These are phyloP conservation scores for Calonectria multiphialidica DNA, from an alignment of 2,329 filamentous ascomycete species.

Conservation along the genomic window DNA sequence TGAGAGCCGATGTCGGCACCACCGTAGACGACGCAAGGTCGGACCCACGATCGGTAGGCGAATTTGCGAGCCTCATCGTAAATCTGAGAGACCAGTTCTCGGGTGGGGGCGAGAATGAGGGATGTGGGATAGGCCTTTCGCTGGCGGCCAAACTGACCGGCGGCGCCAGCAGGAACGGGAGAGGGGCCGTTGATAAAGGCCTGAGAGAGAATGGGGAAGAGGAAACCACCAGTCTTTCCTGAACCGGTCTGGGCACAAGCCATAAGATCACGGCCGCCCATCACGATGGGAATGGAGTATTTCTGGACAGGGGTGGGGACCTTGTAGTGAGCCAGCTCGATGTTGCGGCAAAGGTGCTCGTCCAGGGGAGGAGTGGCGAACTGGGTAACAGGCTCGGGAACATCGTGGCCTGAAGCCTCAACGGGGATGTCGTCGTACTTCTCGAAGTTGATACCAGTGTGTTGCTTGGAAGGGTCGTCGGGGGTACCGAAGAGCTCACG, in stretches of 20 bases:
- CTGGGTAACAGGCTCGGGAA: constrained; percentile 89
- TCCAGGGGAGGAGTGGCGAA: constrained; percentile 97
- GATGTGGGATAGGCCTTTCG: constrained; percentile 98
- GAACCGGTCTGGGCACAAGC: constrained; percentile 99
- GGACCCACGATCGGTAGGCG: constrained; percentile 98
- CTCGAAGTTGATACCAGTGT: constrained; percentile 99
- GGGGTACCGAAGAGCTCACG: constrained; percentile 93
- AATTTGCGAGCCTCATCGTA: constrained; percentile 99
- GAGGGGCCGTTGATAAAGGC: constrained; percentile 92
- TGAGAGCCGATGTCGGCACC: constrained; percentile 99
- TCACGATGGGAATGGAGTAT: constrained; percentile 99
- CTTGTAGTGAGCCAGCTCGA: constrained; percentile 93
- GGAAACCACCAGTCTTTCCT: constrained; percentile 99
- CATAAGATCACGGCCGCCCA: constrained; percentile 98
- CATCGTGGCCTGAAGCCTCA: constrained; percentile 92
- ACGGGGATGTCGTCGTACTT: constrained; percentile 99
- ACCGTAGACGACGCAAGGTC: constrained; percentile 98
- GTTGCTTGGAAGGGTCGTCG: constrained; percentile 94
- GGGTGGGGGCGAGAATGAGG: constrained; percentile 93
- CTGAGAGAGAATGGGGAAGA: constrained; percentile 99
- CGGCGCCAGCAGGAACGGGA: constrained; percentile 70
- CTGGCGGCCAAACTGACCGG: constrained; percentile 86
- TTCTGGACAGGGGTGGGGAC: constrained; percentile 98
- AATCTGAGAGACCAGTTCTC: constrained; percentile 98
- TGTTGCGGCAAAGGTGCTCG: constrained; percentile 92